phyloP scores from a whole-genome alignment of 306 rosid genomes.

The Quillaja saponaria region DNA sequence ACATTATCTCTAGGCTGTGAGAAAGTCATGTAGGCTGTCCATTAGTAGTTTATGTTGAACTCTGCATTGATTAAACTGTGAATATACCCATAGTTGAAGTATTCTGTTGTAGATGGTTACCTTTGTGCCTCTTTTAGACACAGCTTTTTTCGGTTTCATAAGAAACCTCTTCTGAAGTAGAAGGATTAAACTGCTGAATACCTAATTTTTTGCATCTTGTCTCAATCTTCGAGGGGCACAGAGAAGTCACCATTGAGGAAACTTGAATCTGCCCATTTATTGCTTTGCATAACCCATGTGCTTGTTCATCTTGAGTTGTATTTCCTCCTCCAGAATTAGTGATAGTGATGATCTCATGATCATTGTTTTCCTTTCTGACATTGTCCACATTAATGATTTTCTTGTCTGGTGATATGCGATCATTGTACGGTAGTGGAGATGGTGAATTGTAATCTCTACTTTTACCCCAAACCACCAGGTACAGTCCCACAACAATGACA shows the following conservation, averaged over 20 bases:
- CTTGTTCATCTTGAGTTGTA: slow-evolving; percentile 28
- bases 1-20: too few species aligned
- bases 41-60: too few species aligned
- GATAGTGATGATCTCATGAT: slow-evolving; percentile 35
- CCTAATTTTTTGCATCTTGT: slow-evolving; percentile 21
- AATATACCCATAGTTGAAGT: slow-evolving; percentile 7
- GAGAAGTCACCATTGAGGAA: too few species aligned
- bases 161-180: slow-evolving; percentile 11
- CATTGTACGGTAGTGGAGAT: slow-evolving; percentile 29
- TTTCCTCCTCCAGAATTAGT: slow-evolving; percentile 26
- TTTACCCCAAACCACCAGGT: slow-evolving; percentile 86
- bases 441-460: slow-evolving; percentile 55
- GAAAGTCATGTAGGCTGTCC: too few species aligned
- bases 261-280: not conserved
- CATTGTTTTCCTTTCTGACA: slow-evolving; percentile 31
- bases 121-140: slow-evolving; percentile 25
- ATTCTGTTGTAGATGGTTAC: not conserved
- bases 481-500: slow-evolving; percentile 61
- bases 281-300: not conserved
- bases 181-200: slow-evolving; percentile 25
- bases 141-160: slow-evolving; percentile 4
- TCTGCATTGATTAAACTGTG: not conserved
- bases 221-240: slow-evolving; percentile 17
- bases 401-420: slow-evolving; percentile 28
- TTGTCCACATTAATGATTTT: slow-evolving; percentile 20